These are phyloP conservation scores for Penicillium maclennaniae DNA, from an alignment of 495 filamentous ascomycete genomes.

Conservation along the genomic window DNA sequence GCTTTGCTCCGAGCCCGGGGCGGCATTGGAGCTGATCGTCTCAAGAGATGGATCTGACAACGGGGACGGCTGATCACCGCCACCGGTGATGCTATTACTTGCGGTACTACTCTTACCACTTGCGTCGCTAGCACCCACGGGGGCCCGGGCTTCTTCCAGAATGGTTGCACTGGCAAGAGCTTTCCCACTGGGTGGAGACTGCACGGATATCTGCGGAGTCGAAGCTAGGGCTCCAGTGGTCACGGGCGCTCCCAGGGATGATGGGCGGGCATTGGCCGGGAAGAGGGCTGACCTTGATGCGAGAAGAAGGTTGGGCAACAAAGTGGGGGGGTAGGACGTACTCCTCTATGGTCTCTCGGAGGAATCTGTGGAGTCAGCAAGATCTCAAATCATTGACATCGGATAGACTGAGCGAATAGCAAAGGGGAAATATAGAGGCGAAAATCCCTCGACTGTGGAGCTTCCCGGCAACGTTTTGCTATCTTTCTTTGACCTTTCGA, in stretches of 20 bases:
- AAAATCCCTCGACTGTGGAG: slow-evolving; percentile 23
- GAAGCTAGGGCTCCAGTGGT: slow-evolving; percentile 20
- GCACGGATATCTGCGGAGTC: slow-evolving; percentile 30
- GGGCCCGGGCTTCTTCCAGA: slow-evolving; percentile 6
- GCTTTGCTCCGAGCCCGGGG: slow-evolving; percentile 12
- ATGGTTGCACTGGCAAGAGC: neutral
- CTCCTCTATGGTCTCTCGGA: slow-evolving; percentile 64
- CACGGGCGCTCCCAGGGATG: slow-evolving; percentile 18
- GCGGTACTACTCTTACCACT: slow-evolving; percentile 17
- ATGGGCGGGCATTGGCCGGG: slow-evolving; percentile 64
- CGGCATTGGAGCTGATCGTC: slow-evolving; percentile 1
- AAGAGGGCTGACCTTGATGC: slow-evolving; percentile 70
- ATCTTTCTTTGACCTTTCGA: slow-evolving; percentile 7
- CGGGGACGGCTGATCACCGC: slow-evolving; percentile 6
- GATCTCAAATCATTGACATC: slow-evolving; percentile 22
- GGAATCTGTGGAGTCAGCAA: slow-evolving; percentile 56
- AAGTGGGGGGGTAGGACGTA: slow-evolving; percentile 61
- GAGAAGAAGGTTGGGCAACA: slow-evolving; percentile 71
- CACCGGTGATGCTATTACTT: slow-evolving; percentile 16
- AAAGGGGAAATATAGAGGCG: slow-evolving; percentile 11
- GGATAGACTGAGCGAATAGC: slow-evolving; percentile 6
- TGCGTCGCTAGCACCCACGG: slow-evolving; percentile 9
- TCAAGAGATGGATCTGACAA: slow-evolving; percentile 3
- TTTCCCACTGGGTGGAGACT: slow-evolving; percentile 12
- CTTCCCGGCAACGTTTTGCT: slow-evolving; percentile 13